A percentile compares a stretch with the other conserved stretches of the same genome.
Conservation (phyloP, 2,329 filamentous ascomycete species). For the Colletotrichum magnum region DNA sequence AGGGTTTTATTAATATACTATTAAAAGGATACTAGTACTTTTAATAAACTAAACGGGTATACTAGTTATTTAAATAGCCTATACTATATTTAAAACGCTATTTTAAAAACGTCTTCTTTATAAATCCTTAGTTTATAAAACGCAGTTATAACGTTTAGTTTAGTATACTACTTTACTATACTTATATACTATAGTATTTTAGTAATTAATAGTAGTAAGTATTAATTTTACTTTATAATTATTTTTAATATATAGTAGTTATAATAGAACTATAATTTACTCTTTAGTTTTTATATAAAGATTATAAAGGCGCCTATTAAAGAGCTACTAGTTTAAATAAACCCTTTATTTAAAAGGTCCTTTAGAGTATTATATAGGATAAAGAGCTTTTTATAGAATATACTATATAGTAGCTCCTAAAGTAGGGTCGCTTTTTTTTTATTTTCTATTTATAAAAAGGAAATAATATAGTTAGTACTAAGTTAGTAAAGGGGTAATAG, state of each 20-base stretch:
- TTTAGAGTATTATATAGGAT: not conserved
- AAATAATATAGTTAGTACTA: not conserved
- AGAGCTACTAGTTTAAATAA: conserved; percentile 14
- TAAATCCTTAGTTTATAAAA: conserved; percentile 52
- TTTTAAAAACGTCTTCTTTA: conserved; percentile 51
- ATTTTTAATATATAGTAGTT: not conserved
- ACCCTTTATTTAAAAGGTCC: conserved; percentile 28
- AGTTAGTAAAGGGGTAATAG: not conserved
- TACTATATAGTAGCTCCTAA: not conserved
- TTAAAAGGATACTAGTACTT: conserved; percentile 40
- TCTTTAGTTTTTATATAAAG: not conserved
- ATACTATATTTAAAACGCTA: conserved; percentile 50
- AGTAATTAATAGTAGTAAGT: not conserved
- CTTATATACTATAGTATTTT: not conserved
- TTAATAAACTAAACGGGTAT: conserved; percentile 46
- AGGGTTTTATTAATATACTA: conserved; percentile 43
- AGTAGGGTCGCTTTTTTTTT: conserved; percentile 34
- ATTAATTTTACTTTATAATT: not conserved
- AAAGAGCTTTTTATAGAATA: not conserved
- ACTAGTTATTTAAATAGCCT: conserved; percentile 52
- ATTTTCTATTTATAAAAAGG: not conserved
- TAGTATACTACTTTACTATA: not conserved
- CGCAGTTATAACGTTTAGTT: conserved; percentile 40
- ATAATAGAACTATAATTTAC: not conserved
- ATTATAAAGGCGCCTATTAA: not conserved